Conservation (phyloP, 2,329 filamentous ascomycete species). For the Cladorrhinum sp. region DNA sequence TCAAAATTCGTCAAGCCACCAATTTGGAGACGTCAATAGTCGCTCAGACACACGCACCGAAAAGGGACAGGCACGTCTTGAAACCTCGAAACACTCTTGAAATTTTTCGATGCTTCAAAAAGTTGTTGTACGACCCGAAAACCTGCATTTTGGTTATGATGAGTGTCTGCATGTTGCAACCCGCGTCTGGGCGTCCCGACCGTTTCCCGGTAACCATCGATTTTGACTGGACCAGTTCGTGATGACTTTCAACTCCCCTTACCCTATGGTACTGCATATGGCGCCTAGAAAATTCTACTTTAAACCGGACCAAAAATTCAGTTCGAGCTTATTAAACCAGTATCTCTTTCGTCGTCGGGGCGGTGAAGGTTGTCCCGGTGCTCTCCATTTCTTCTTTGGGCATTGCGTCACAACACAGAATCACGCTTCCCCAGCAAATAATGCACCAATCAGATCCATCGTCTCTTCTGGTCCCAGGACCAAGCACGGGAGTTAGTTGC, state of each 20-base stretch:
- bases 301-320: neutral
- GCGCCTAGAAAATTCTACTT: neutral
- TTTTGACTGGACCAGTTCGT: neutral
- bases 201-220: neutral
- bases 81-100: neutral
- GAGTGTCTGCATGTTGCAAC: neutral
- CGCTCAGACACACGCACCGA: neutral
- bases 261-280: neutral
- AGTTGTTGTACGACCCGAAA: neutral
- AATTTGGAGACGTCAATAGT: neutral
- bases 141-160: neutral
- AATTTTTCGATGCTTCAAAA: neutral
- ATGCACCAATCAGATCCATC: slow-evolving; percentile 2
- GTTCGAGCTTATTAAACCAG: neutral
- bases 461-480: neutral
- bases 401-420: slow-evolving; percentile 1
- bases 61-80: neutral
- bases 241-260: neutral
- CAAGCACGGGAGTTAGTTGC: neutral
- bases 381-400: neutral
- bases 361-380: neutral
- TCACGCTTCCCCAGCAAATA: neutral
- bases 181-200: slow-evolving; percentile 1
- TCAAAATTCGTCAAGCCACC: neutral
- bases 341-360: neutral